These are phyloP conservation scores for Neofusicoccum cordaticola DNA, from an alignment of 2,329 filamentous ascomycete species.

Conservation along the genomic window DNA sequence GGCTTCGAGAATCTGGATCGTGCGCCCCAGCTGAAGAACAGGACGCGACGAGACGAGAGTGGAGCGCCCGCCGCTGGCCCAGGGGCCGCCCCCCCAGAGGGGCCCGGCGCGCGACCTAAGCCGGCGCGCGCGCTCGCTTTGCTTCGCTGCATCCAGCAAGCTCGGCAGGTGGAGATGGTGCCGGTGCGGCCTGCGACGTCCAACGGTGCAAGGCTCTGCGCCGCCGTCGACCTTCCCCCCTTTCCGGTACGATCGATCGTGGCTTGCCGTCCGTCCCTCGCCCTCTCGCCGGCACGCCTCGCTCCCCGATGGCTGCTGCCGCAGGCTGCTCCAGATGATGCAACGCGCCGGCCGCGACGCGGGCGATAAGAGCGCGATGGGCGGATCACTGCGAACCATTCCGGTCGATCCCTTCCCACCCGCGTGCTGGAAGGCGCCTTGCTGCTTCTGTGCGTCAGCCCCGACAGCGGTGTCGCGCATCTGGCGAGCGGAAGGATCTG, in stretches of 20 bases:
- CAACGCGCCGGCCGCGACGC: not conserved
- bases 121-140: not conserved
- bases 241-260: not conserved
- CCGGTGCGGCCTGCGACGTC: not conserved
- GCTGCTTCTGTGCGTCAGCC: constrained; percentile 11
- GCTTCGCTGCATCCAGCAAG: not conserved
- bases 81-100: too few relatives aligned
- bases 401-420: constrained; percentile 8
- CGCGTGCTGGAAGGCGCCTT: not conserved
- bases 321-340: not conserved
- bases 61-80: not conserved
- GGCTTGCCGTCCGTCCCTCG: not conserved
- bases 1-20: constrained; percentile 16
- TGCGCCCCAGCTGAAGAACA: not conserved
- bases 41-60: not conserved
- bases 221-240: not conserved
- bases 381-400: constrained; percentile 10
- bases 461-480: constrained; percentile 9
- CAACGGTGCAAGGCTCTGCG: not conserved
- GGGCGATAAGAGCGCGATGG: not conserved
- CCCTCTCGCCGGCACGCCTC: not conserved
- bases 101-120: too few relatives aligned
- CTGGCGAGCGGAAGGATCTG: constrained; percentile 9
- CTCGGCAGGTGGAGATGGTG: constrained; percentile 10
- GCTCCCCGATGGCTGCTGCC: not conserved